Evolutionary conservation across 1,284 basidiomycete genomes (phyloP).

Genomic region (Ustanciosporium gigantosporum): DNA sequence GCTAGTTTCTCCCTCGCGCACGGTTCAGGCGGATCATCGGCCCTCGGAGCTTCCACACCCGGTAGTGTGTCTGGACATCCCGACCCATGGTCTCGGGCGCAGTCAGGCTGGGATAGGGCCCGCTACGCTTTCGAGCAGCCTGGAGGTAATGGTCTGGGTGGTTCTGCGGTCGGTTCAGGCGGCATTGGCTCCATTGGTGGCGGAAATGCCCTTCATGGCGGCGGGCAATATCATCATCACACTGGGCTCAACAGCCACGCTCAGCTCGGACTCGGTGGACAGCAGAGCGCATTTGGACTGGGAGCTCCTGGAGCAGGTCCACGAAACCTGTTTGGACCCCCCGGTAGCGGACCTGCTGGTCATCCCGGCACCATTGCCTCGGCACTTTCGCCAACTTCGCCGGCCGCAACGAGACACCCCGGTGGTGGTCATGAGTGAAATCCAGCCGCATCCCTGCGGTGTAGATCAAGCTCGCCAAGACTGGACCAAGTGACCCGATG

Average conservation of each 20-base stretch:
- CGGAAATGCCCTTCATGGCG: constrained; percentile 14
- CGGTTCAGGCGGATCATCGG: constrained; percentile 11
- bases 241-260: constrained; percentile 12
- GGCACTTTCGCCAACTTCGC: constrained; percentile 32
- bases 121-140: constrained; percentile 57
- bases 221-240: constrained; percentile 10
- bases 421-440: constrained; percentile 29
- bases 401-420: constrained; percentile 7
- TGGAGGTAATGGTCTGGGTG: constrained; percentile 12
- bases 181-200: constrained; percentile 11
- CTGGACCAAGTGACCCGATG: too few relatives aligned
- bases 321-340: constrained; percentile 32
- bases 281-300: constrained; percentile 17
- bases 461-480: too few relatives aligned
- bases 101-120: constrained; percentile 53
- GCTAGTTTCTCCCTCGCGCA: constrained; percentile 18
- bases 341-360: constrained; percentile 13
- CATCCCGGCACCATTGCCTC: constrained; percentile 27
- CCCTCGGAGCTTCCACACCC: constrained; percentile 12
- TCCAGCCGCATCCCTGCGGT: too few relatives aligned
- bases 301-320: constrained; percentile 23
- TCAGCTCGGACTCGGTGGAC: constrained; percentile 2
- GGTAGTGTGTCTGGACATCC: constrained; percentile 7
- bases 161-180: constrained; percentile 1
- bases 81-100: constrained; percentile 44